Base-by-base conservation (phyloP, 805 yeast species). In the Kuraishia cidri region DNA sequence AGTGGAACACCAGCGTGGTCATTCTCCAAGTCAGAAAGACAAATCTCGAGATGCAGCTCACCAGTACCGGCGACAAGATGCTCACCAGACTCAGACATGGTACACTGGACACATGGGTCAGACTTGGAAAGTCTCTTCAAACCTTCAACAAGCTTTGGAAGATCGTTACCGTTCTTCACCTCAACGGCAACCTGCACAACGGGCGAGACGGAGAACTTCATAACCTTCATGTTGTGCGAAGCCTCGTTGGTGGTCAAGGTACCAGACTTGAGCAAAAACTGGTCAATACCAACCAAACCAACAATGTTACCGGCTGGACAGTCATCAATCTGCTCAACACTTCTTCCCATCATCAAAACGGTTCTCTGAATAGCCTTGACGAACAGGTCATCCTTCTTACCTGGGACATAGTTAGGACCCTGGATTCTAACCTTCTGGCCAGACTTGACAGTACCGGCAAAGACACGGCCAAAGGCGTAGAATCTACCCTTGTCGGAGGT, bases 241-340 rank as follows among this genome's bases (percentile, higher is more conserved):
- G 85, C 68, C 66, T 92, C 97, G 62, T 70, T 71, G 66, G 97
- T 90, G 74, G 98, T 92, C 61, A 90, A 73, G 59, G 98, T 90
- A 87, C 97, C 98, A 60, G 95, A 84, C 77, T 90, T 90, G 72
- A 90, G 84, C 74, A 90, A 83, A 85, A 88, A 90, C 79, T 90
- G 98, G 74, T 90, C 98, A 58, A 90, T 84, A 88, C 98, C 98
- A 59, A 90, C 97, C 66, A 90, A 75, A 87, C 97, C 98, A 63
- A 88, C 79, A 81, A 90, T 90, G 95, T 90, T 90, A 85, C 98
- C 98, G 56, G 97, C 97, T 66, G 98, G 97, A 75, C 94, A 84
- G 75, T 90, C 97, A 60, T 90, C 97, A 59, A 90, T 90, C 63
- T 90, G 86, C 79, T 90, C 98, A 60, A 85, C 94, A 67, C 73